phyloP scores from a whole-genome alignment of 1,139 yeast genomes.

The Diutina sp. region DNA sequence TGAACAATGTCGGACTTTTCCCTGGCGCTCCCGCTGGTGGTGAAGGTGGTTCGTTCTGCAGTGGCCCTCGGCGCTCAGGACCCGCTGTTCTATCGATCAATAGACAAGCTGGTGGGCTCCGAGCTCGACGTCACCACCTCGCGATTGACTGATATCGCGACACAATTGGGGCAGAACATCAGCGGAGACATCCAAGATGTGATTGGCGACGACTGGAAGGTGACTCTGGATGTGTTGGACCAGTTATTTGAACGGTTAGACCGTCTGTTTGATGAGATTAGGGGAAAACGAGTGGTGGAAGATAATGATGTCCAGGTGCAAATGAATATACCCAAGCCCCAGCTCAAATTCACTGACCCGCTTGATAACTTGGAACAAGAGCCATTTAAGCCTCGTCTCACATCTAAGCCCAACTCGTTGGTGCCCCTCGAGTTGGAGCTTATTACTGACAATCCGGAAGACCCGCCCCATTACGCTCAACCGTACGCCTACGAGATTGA shows the following conservation, averaged over 20 bases:
- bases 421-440: constrained; percentile 31
- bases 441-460: constrained; percentile 18
- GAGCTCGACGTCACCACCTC: neutral
- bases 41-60: constrained; percentile 44
- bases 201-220: neutral
- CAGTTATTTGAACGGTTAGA: neutral
- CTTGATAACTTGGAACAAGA: constrained; percentile 56
- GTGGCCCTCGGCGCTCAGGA: constrained; percentile 71
- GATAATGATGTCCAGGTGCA: neutral
- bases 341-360: constrained; percentile 38
- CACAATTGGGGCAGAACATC: neutral
- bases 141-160: neutral
- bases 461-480: constrained; percentile 57
- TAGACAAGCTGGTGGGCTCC: constrained; percentile 28
- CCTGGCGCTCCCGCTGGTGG: neutral
- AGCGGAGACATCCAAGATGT: neutral
- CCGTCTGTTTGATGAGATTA: neutral
- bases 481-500: constrained; percentile 78
- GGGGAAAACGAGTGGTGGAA: neutral
- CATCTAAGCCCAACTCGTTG: constrained; percentile 59
- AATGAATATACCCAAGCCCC: constrained; percentile 50
- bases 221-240: neutral
- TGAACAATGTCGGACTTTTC: neutral
- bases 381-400: constrained; percentile 70
- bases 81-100: constrained; percentile 55